Base-by-base conservation (phyloP, 768 basidiomycete species). In the Coprinopsis marcescibilis region DNA sequence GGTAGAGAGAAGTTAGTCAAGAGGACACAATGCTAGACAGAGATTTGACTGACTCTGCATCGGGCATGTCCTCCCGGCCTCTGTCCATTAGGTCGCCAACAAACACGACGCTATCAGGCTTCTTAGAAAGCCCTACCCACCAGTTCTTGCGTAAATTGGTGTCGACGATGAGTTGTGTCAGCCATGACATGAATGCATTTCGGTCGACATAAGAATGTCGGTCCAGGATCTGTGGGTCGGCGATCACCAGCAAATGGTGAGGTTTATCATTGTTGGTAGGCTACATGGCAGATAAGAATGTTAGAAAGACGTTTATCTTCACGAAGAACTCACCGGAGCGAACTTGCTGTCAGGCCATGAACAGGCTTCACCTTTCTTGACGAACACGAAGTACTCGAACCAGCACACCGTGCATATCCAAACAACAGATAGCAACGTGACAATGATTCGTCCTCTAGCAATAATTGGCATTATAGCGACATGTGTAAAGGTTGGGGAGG, bases 61-160 rank as follows among this genome's bases (percentile, higher is more conserved):
- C 72, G 2, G 74, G 60, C 74, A 85, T 85, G 17, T 68, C 68
- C 21, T 75, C 69, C 44, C 89, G 71, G 1, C 90, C 92, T 45
- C 77, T 80, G 56, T 95, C 91, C 80, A 95, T 80, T 89, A 95
- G 87, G 61, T 96, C 92, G 29, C 94, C 94, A 17, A 93, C 70
- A 52, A 95, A 86, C 2, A 96, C 67, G 3, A 95, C 77, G 12
- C 68, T 76, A 59, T 95, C 79, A 5, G 92, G 86, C 20, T 63
- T 67, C 44, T 78, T 69, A 4, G 69, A 65, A 43, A 77, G 68
- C 2, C 80, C 80, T 6, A 74, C 81, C 46, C 75, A 73, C 93
- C 92, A 96, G 57, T 74, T 85, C 65, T 91, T 94, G 37, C 87
- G 77, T 48, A 95, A 68, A 60, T 90, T 89, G 50, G 87, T 70